Conservation (phyloP, 306 rosid species). For the Ochetophila trinervis region DNA sequence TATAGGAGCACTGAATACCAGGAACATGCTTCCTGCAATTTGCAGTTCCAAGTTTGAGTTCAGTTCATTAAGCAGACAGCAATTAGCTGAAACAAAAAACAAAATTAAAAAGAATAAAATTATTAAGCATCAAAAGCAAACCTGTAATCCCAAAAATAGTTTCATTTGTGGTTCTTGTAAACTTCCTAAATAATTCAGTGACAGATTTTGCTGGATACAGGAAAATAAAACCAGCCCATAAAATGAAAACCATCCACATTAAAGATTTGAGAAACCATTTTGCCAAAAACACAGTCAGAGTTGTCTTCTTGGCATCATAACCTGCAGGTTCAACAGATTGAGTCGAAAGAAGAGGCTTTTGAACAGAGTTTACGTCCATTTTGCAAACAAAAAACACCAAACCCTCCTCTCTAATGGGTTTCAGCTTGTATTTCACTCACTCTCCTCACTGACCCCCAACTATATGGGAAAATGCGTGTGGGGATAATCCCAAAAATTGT, state of each 20-base stretch:
- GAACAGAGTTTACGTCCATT: slow-evolving; percentile 48
- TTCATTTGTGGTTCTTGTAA: slow-evolving; percentile 25
- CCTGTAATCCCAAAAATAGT: slow-evolving; percentile 63
- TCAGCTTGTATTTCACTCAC: neutral
- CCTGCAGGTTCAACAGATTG: slow-evolving; percentile 25
- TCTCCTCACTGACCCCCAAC: neutral
- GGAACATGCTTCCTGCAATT: slow-evolving; percentile 61
- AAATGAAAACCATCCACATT: slow-evolving; percentile 47
- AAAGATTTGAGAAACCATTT: slow-evolving; percentile 50
- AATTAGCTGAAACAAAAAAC: neutral
- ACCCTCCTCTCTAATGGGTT: neutral
- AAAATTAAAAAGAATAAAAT: neutral
- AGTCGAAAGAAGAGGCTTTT: slow-evolving; percentile 45
- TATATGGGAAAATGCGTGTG: slow-evolving; percentile 8
- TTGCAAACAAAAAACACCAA: neutral
- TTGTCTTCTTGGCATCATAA: slow-evolving; percentile 19
- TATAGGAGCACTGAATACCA: slow-evolving; percentile 55
- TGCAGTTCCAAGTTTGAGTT: slow-evolving; percentile 18
- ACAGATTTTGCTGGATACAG: slow-evolving; percentile 42
- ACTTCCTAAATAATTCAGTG: slow-evolving; percentile 13
- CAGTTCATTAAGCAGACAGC: slow-evolving; percentile 7
- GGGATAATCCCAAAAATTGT: slow-evolving; percentile 22
- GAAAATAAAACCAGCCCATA: slow-evolving; percentile 57
- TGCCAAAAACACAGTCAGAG: slow-evolving; percentile 28
- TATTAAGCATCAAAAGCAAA: slow-evolving; percentile 10